A percentile compares a stretch with the other conserved stretches of the same genome.
phyloP scores from a whole-genome alignment of 2,329 filamentous ascomycete genomes.

The Clarireedia homoeocarpa region DNA sequence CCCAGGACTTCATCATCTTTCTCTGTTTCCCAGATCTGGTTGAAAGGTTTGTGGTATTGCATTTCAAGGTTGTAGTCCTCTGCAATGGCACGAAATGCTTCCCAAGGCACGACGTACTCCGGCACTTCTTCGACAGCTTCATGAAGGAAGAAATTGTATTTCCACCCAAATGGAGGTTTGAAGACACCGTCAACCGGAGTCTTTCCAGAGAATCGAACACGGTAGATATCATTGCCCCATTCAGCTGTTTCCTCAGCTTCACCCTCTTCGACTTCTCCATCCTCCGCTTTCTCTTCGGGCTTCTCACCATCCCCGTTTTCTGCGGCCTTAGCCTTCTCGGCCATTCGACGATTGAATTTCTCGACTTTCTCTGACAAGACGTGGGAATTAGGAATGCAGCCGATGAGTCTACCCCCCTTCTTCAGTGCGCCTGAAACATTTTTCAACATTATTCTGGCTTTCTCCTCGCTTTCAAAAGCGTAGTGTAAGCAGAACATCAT shows the following conservation, averaged over 20 bases:
- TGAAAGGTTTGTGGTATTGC: conserved; percentile 86
- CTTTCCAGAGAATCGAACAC: conserved; percentile 76
- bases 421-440: conserved; percentile 88
- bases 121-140: conserved; percentile 95
- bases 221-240: conserved; percentile 93
- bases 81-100: conserved; percentile 88
- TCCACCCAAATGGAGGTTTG: conserved; percentile 92
- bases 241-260: conserved; percentile 59
- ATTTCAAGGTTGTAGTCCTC: conserved; percentile 96
- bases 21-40: conserved; percentile 86
- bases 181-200: conserved; percentile 85
- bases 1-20: conserved; percentile 78
- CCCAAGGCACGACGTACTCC: conserved; percentile 97
- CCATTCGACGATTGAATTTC: conserved; percentile 57
- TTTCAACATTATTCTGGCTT: conserved; percentile 83
- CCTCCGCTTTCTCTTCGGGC: conserved; percentile 33
- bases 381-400: conserved; percentile 95
- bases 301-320: conserved; percentile 28
- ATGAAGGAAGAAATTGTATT: conserved; percentile 92
- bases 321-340: conserved; percentile 31
- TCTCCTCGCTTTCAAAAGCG: conserved; percentile 86
- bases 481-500: conserved; percentile 99
- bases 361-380: conserved; percentile 75
- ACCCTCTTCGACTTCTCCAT: conserved; percentile 48
- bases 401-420: conserved; percentile 90